These are phyloP conservation scores for Apiospora saccharicola DNA, from an alignment of 2,329 filamentous ascomycete species.

Conservation along the genomic window DNA sequence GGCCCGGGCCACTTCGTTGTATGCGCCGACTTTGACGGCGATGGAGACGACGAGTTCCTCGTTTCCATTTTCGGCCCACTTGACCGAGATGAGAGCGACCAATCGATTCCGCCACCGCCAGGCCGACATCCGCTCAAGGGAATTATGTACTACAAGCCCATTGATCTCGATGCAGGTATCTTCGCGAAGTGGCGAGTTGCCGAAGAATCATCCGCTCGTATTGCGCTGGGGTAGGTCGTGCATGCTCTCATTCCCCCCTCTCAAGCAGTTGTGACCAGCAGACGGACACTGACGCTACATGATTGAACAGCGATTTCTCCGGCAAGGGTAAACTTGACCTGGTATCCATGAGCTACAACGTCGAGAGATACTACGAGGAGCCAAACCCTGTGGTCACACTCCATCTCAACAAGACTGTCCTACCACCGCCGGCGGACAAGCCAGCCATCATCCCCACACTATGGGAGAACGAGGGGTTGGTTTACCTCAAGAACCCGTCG, in stretches of 20 bases:
- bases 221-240: neutral
- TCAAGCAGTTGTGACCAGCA: too few relatives aligned
- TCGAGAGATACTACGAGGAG: slow-evolving; percentile 31
- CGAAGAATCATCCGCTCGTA: slow-evolving; percentile 31
- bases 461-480: neutral
- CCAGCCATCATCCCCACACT: neutral
- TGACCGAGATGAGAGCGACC: slow-evolving; percentile 23
- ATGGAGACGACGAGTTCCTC: slow-evolving; percentile 35
- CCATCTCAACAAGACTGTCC: slow-evolving; percentile 29
- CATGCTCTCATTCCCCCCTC: too few relatives aligned
- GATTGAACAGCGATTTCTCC: slow-evolving; percentile 30
- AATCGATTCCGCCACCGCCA: neutral
- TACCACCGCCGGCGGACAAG: neutral
- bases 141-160: slow-evolving; percentile 34
- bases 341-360: slow-evolving; percentile 34
- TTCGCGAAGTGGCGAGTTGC: slow-evolving; percentile 34
- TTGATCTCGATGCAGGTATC: slow-evolving; percentile 33
- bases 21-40: slow-evolving; percentile 23
- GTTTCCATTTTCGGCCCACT: slow-evolving; percentile 32
- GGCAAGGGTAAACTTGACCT: slow-evolving; percentile 31
- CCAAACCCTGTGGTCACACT: slow-evolving; percentile 30
- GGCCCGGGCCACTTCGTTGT: too few relatives aligned
- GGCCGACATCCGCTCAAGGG: slow-evolving; percentile 26
- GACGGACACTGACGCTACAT: too few relatives aligned
- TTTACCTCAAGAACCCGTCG: neutral